These are phyloP conservation scores for Lentinula raphanica DNA, from an alignment of 768 basidiomycete species.

Conservation along the genomic window DNA sequence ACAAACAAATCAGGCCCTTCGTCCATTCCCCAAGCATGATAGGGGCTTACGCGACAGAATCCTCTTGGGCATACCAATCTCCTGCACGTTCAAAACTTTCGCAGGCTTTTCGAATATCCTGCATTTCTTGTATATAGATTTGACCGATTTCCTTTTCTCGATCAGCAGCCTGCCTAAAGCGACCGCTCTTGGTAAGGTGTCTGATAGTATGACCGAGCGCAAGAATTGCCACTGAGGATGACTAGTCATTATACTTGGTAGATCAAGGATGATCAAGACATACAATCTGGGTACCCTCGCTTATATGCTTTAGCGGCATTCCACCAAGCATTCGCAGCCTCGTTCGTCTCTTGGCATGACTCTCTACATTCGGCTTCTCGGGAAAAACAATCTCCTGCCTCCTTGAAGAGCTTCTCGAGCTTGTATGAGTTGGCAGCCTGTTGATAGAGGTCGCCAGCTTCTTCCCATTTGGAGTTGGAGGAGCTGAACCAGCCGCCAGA, in stretches of 20 bases:
- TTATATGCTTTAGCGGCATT: conserved; percentile 97
- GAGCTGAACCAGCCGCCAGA: conserved; percentile 88
- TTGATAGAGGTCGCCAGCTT: conserved; percentile 92
- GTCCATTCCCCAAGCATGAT: not conserved
- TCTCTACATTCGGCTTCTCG: conserved; percentile 94
- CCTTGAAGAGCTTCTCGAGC: conserved; percentile 87
- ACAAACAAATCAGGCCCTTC: not conserved
- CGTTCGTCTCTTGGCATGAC: conserved; percentile 80
- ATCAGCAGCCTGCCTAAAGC: conserved; percentile 97
- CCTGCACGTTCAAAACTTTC: conserved; percentile 89
- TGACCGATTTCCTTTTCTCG: conserved; percentile 96
- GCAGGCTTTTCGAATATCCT: conserved; percentile 80
- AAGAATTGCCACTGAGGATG: conserved; percentile 73
- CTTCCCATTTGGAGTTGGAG: conserved; percentile 79
- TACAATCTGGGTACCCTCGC: conserved; percentile 78
- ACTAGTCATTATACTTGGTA: conserved; percentile 11
- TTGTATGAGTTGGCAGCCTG: conserved; percentile 93
- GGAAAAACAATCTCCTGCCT: conserved; percentile 88
- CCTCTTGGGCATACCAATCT: conserved; percentile 98
- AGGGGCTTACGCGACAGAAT: conserved; percentile 84
- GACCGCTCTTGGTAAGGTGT: conserved; percentile 76
- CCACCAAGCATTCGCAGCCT: conserved; percentile 99
- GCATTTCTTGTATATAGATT: conserved; percentile 79
- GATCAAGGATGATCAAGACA: conserved; percentile 19
- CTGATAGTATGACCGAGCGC: conserved; percentile 81